Evolutionary conservation across 2,329 filamentous ascomycete genomes (phyloP).

Genomic region (Paraconiothyrium brasiliense): DNA sequence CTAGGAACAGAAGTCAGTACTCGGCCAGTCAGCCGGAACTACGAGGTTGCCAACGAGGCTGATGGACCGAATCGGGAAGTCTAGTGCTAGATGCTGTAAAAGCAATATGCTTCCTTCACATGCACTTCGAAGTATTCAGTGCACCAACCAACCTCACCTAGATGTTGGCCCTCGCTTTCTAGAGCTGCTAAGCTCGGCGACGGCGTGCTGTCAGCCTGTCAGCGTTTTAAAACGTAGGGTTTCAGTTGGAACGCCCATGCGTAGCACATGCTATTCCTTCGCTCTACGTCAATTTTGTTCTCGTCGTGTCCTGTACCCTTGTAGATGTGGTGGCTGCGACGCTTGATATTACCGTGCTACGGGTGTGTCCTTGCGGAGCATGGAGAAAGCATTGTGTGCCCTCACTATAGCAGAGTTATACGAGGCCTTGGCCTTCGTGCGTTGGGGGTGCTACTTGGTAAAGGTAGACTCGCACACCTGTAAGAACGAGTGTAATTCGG

Average conservation of each 20-base stretch:
- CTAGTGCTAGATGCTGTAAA: background rate
- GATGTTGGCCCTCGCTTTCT: background rate
- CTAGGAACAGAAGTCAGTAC: constrained; percentile 1
- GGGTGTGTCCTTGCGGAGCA: too few species aligned
- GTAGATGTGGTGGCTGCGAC: constrained; percentile 9
- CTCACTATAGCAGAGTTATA: too few species aligned
- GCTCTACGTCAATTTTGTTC: background rate
- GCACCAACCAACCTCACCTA: constrained; percentile 1
- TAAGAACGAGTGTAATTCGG: background rate
- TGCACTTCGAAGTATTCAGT: background rate
- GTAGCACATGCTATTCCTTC: background rate
- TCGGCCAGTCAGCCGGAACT: background rate
- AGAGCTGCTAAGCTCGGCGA: background rate
- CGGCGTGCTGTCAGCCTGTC: background rate
- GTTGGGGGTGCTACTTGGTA: too few species aligned
- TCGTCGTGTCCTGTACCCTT: background rate
- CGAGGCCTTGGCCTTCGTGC: too few species aligned
- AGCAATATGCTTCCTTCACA: background rate
- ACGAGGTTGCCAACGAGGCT: background rate
- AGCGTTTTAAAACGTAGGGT: background rate
- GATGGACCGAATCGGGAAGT: background rate
- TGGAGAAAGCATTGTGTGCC: too few species aligned
- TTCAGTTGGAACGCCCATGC: background rate
- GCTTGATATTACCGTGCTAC: constrained; percentile 7
- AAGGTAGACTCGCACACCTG: too few species aligned